Conservation (phyloP, 495 filamentous ascomycete genomes). For the Penicillium herquei region DNA sequence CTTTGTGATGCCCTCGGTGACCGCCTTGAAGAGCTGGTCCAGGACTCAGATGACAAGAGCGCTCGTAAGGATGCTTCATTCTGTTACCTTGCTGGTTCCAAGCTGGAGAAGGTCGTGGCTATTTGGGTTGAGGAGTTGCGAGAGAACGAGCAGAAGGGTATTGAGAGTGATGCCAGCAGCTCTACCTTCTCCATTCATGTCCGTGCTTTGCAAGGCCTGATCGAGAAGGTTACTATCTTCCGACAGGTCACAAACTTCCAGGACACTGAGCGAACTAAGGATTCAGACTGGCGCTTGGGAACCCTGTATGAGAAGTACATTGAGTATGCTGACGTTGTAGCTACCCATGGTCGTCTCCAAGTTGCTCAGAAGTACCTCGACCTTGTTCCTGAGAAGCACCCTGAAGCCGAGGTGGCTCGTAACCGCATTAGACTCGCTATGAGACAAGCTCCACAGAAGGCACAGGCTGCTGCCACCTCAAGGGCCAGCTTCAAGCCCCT, state of each 20-base stretch:
- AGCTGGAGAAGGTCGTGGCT: constrained; percentile 90
- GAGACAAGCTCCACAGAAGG: constrained; percentile 56
- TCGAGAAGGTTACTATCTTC: constrained; percentile 98
- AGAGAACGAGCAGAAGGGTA: constrained; percentile 72
- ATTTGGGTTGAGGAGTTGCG: constrained; percentile 91
- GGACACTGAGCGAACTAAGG: constrained; percentile 67
- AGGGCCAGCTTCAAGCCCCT: constrained; percentile 34
- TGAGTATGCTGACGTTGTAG: constrained; percentile 94
- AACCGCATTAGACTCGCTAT: constrained; percentile 85
- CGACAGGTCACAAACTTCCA: constrained; percentile 88
- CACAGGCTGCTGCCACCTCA: constrained; percentile 25
- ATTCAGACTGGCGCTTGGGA: constrained; percentile 83
- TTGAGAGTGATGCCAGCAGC: constrained; percentile 64
- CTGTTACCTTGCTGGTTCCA: constrained; percentile 92
- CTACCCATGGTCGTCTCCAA: constrained; percentile 81
- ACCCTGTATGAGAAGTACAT: constrained; percentile 91
- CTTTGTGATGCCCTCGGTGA: constrained; percentile 97
- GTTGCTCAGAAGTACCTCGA: constrained; percentile 89
- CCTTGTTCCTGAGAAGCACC: constrained; percentile 80
- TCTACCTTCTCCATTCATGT: constrained; percentile 92
- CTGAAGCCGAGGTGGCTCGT: constrained; percentile 83
- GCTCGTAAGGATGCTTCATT: constrained; percentile 86
- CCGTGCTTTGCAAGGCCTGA: constrained; percentile 81
- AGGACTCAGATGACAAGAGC: constrained; percentile 45
- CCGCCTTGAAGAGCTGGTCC: constrained; percentile 72